Base-by-base conservation (phyloP, 1,284 basidiomycete species). In the Coniferiporia sulphurascens region DNA sequence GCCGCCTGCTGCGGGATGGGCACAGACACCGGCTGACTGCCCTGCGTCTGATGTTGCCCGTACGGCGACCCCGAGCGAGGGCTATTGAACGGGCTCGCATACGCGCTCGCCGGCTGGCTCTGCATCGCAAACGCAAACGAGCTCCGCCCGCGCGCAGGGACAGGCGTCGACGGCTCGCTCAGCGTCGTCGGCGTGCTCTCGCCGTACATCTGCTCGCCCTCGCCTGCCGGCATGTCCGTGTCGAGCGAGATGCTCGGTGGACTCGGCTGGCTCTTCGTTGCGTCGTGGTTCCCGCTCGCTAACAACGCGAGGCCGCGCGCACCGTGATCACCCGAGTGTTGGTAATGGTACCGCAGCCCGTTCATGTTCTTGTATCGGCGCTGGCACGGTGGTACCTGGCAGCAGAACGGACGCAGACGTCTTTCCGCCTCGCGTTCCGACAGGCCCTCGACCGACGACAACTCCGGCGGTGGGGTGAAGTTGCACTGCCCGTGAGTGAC, bases 321-420 rank as follows among this genome's bases (percentile, higher is more conserved):
- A 9, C 95, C 95, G 71, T 98, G 96, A 58, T 95, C 94, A 15
- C 96, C 95, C 35, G 91, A 93, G 74, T 98, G 95, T 70, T 95
- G 89, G 73, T 98, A 98, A 74, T 99, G 95, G 67, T 99, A 98
- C 69, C 91, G 77, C 61, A 97, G 75, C 0, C 95, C 94, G 72
- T 97, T 97, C 94, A 97, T 95, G 72, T 98, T 98, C 82, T 98
- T 95, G 78, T 98, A 99, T 67, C 96, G 76, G 71, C 97, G 85
- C 68, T 86, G 87, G 72, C 96, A 99, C 62, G 91, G 89, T n/a
- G 87, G 87, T 13, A 95, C 89, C 8, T 91, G 89, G 67, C 93
- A 96, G 0, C 92, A 91, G 69, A 91, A 96, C 2, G 93, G 93
- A 57, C 91, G 76, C 41, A 91, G 75, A 36, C 89, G 77, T 64